phyloP scores from a whole-genome alignment of 257 asterid species.

The Ocimum tenuiflorum region DNA sequence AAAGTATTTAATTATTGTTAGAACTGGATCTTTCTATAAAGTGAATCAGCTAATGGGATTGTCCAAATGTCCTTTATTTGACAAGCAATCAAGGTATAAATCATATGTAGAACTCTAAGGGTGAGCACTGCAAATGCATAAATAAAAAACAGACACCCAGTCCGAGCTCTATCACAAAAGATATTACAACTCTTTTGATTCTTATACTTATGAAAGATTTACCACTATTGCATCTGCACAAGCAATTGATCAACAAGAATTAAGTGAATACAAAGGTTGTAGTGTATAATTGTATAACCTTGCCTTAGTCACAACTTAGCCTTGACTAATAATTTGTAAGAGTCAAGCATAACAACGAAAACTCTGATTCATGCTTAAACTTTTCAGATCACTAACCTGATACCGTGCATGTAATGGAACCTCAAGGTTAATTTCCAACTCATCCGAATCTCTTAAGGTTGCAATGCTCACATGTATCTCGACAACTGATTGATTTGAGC shows the following conservation, averaged over 20 bases:
- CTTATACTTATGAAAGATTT: no score
- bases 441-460: conserved; percentile 20
- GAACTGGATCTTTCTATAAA: background rate
- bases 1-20: no score
- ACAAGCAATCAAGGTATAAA: background rate
- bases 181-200: no score
- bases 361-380: background rate
- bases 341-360: background rate
- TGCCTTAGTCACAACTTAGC: no score
- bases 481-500: conserved; percentile 63
- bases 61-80: background rate
- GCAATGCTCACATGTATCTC: conserved; percentile 55
- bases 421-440: conserved; percentile 36
- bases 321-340: no score
- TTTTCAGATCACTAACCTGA: conserved; percentile 36
- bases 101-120: background rate
- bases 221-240: background rate
- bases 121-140: background rate
- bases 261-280: background rate
- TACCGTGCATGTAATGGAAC: conserved; percentile 88
- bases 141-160: no score
- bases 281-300: background rate
- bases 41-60: background rate
- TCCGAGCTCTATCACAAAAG: no score
- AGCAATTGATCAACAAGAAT: background rate